A percentile compares a stretch with the other conserved stretches of the same genome.
Conservation (phyloP, 148 eudicot genomes). For the Silene uniflora region DNA sequence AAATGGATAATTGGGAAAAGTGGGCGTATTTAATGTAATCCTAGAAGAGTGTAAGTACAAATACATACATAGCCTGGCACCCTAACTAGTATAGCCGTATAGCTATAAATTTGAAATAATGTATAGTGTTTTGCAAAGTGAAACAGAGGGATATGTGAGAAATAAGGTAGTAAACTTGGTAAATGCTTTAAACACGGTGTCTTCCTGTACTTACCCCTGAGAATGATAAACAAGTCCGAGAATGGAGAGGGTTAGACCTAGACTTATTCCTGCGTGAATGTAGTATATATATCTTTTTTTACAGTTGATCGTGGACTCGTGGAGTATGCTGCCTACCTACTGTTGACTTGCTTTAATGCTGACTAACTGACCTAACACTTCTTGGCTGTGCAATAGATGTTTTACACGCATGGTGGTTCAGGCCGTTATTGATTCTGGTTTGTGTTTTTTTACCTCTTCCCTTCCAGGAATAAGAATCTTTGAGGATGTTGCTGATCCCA, state of each 20-base stretch:
- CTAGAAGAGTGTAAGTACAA: no score
- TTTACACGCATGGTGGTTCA: neutral
- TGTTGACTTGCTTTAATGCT: neutral
- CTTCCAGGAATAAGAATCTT: slow-evolving; percentile 84
- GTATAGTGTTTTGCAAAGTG: neutral
- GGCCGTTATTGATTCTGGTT: slow-evolving; percentile 12
- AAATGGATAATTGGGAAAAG: no score
- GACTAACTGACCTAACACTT: neutral
- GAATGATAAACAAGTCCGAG: neutral
- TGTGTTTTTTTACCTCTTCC: slow-evolving; percentile 13
- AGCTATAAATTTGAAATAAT: neutral
- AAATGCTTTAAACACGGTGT: no score
- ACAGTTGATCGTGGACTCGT: neutral
- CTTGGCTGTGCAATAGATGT: neutral
- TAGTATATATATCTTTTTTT: neutral
- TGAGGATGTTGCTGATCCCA: slow-evolving; percentile 68
- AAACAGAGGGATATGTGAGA: neutral
- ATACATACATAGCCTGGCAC: no score
- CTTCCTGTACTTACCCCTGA: neutral
- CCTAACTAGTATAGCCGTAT: no score
- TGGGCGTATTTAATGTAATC: no score
- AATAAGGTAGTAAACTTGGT: neutral
- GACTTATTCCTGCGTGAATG: neutral
- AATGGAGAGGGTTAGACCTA: neutral
- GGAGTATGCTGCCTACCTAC: neutral